Conservation (phyloP, 306 rosid genomes). For the Cotoneaster glaucophyllus region DNA sequence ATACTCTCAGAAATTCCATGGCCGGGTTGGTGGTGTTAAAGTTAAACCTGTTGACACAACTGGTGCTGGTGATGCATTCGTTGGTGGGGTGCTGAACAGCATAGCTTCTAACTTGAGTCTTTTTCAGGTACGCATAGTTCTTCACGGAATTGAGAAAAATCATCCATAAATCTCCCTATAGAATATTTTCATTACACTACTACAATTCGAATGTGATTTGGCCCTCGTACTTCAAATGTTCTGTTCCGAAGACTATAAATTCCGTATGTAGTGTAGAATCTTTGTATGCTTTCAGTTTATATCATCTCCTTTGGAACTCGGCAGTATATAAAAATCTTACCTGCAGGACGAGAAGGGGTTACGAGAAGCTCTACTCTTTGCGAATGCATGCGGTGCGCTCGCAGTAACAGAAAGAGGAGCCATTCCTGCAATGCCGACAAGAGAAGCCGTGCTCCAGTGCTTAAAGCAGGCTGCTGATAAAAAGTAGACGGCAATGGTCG, state of each 20-base stretch:
- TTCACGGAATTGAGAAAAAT: background rate
- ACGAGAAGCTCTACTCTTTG: constrained; percentile 60
- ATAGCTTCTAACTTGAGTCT: constrained; percentile 57
- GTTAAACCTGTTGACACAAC: constrained; percentile 83
- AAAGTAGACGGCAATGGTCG: background rate
- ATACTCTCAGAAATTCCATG: constrained; percentile 58
- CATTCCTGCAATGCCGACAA: constrained; percentile 80
- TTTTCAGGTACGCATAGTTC: constrained; percentile 43
- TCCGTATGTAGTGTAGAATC: background rate
- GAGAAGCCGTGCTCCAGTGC: constrained; percentile 49
- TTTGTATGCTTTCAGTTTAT: background rate
- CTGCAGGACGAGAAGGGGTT: constrained; percentile 59
- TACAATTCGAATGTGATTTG: background rate
- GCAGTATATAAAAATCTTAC: background rate
- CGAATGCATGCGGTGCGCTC: constrained; percentile 78
- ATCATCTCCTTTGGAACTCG: background rate
- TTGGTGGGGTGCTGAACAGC: constrained; percentile 62
- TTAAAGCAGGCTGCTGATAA: constrained; percentile 33
- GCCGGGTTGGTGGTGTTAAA: constrained; percentile 71
- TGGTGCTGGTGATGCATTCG: constrained; percentile 97
- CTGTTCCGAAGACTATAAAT: background rate
- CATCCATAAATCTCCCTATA: background rate
- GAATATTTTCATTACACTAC: background rate
- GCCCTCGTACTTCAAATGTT: background rate
- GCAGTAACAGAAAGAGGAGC: constrained; percentile 83